Evolutionary conservation across 306 rosid species (phyloP).

Genomic region (Quercus gilva): DNA sequence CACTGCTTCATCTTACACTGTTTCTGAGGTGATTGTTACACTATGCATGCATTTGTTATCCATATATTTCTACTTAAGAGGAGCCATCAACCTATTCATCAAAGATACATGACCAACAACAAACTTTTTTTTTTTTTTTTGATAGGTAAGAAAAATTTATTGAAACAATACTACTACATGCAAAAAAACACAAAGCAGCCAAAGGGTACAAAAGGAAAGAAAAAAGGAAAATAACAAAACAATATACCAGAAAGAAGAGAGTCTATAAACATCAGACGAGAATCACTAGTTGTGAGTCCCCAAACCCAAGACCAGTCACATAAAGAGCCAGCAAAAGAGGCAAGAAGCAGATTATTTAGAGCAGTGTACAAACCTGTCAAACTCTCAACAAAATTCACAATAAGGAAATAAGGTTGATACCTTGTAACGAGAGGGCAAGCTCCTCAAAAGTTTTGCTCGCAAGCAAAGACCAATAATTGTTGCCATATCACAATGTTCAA

Average conservation of each 20-base stretch:
- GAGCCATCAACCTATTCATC: not conserved
- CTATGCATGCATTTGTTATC: not conserved
- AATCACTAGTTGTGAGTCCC: no score
- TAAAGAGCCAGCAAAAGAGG: no score
- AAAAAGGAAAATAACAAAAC: not conserved
- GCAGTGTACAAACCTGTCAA: not conserved
- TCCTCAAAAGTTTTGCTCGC: conserved; percentile 83
- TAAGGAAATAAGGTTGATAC: conserved; percentile 27
- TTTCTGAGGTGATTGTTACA: not conserved
- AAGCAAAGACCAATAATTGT: conserved; percentile 90
- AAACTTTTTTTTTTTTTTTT: no score
- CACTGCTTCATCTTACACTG: not conserved
- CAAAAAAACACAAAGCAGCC: no score
- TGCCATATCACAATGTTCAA: conserved; percentile 98
- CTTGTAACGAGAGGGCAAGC: conserved; percentile 87
- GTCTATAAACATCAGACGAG: no score
- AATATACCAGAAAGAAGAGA: no score
- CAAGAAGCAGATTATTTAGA: not conserved
- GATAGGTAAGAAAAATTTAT: no score
- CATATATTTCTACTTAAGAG: not conserved
- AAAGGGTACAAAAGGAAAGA: not conserved
- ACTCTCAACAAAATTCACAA: not conserved
- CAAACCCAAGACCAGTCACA: no score
- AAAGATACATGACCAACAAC: no score
- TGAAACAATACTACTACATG: no score